phyloP scores from a whole-genome alignment of 108 stramenopile species.

The Aurantiochytrium sp. region DNA sequence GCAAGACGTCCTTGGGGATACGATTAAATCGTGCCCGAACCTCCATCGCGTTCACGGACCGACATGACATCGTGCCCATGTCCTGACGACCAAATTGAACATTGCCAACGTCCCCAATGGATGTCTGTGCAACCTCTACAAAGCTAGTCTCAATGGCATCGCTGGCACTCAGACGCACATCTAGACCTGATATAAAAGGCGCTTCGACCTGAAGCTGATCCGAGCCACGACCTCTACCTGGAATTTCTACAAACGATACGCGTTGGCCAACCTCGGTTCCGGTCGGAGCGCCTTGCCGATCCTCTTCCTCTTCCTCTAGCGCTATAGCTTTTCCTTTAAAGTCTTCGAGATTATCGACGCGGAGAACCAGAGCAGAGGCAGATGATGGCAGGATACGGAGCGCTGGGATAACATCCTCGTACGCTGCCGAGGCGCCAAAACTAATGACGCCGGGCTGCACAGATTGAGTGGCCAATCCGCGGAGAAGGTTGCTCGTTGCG shows the following conservation, averaged over 20 bases:
- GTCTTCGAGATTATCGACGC: neutral
- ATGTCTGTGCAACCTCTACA: neutral
- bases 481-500: neutral
- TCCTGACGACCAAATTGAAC: neutral
- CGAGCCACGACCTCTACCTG: neutral
- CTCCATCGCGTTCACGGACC: neutral
- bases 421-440: neutral
- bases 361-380: neutral
- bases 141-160: neutral
- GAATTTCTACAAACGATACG: neutral
- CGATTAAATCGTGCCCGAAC: neutral
- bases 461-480: neutral
- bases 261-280: neutral
- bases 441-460: neutral
- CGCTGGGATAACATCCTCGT: neutral
- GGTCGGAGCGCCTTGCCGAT: no score
- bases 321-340: neutral
- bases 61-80: neutral
- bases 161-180: neutral
- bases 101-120: neutral
- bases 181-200: neutral
- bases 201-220: neutral
- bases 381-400: neutral
- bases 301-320: no score
- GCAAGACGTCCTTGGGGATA: neutral